Conservation (phyloP, 208 protist genomes). For the Balamuthia mandrillaris region DNA sequence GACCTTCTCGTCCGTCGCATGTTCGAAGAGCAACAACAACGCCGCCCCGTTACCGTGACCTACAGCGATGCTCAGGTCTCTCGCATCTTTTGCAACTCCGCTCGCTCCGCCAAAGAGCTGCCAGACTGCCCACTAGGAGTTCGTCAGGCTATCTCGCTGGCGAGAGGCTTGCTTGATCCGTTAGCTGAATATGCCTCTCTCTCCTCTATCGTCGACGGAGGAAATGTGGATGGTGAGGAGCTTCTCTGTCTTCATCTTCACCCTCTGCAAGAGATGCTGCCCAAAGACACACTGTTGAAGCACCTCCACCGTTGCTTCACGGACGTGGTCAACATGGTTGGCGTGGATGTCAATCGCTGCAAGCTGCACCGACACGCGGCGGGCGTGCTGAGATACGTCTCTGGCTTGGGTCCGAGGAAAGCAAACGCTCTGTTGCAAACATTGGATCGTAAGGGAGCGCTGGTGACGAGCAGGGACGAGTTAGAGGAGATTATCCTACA, state of each 20-base stretch:
- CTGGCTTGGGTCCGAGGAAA: constrained; percentile 61
- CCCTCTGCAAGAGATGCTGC: background rate
- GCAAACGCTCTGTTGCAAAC: constrained; percentile 47
- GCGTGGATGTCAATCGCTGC: constrained; percentile 64
- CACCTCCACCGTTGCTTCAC: constrained; percentile 29
- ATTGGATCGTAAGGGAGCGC: constrained; percentile 3
- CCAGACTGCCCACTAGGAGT: constrained; percentile 21
- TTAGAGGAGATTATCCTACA: background rate
- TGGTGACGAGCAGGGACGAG: background rate
- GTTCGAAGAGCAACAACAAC: background rate
- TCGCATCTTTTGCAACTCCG: background rate
- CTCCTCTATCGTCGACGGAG: constrained; percentile 3
- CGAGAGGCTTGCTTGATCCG: constrained; percentile 55
- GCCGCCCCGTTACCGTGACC: background rate
- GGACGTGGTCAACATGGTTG: constrained; percentile 54
- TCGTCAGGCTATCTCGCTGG: constrained; percentile 44
- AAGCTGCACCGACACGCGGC: constrained; percentile 7
- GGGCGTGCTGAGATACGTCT: constrained; percentile 39
- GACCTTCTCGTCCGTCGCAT: too few species aligned
- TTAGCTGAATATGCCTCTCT: constrained; percentile 48
- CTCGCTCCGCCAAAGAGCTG: constrained; percentile 35
- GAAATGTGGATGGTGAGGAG: background rate
- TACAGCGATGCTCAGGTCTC: background rate
- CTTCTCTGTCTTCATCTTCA: background rate
- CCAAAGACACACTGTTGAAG: background rate